Evolutionary conservation across 1,284 basidiomycete species (phyloP), one percentile per base, ranked within the genome.

Genomic region (Rhodotorula glutinis): DNA sequence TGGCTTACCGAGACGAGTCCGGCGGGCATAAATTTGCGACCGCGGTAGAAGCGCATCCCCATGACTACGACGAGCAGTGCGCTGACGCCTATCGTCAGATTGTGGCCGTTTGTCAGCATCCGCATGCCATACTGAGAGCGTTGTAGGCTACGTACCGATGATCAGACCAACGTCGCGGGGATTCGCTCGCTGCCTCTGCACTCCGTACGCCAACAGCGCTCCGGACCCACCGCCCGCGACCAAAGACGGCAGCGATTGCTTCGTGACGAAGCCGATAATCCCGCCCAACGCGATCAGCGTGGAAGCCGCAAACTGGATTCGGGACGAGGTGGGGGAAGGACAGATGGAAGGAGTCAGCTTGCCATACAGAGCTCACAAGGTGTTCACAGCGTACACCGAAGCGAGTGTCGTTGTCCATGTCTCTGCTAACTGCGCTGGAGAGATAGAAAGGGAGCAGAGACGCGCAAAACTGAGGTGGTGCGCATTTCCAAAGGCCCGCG

Each of bases 11-110:
- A 57, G 14, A 72, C 71, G 11, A 72, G 43, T 1, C 71, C 71
- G 2, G 71, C 62, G 0, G 71, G 71, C 71, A 72, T 72, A 55
- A 72, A 58, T 58, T 63, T 65, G 17, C 58, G 44, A 1, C 41
- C 23, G 10, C 47, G 62, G 7, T 62, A 3, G 56, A 67, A 66
- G 43, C 63, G 55, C 9, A 23, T 21, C 13, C 67, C 67, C 70
- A 72, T 72, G 33, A 66, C 49, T 1, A 69, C 16, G 21, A 60
- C 2, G 19, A 72, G 53, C 7, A 69, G 3, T 0, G 51, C 51
- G 1, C 47, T 17, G 41, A 72, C 70, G n/a, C 60, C 69, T 70
- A 54, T 8, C 19, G 41, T 3, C 4, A 44, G 11, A 4, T 4
- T 13, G 23, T 13, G 27, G 27, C 27, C 9, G 40, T 19, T n/a